Evolutionary conservation across 208 protist genomes (phyloP).

Genomic region (Leishmania arabica): DNA sequence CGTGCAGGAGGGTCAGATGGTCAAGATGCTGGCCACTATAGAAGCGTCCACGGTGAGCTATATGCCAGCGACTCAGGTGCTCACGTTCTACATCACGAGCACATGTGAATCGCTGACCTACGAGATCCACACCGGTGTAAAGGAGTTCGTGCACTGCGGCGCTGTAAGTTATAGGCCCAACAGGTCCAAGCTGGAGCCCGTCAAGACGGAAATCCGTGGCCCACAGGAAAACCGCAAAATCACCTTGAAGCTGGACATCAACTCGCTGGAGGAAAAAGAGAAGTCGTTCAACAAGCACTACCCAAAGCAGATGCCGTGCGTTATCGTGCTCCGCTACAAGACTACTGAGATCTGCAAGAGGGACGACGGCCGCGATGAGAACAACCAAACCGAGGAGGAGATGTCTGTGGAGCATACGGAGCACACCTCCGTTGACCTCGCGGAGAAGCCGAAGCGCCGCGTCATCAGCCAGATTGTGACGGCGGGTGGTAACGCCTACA

Average conservation of each 20-base stretch:
- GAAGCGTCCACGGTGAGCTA: constrained; percentile 85
- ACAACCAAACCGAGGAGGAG: constrained; percentile 40
- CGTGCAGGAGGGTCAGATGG: constrained; percentile 91
- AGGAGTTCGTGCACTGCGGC: constrained; percentile 76
- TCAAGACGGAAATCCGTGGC: constrained; percentile 65
- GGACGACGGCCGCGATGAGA: constrained; percentile 28
- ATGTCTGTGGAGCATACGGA: constrained; percentile 80
- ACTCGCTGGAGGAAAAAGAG: constrained; percentile 81
- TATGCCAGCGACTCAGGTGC: constrained; percentile 57
- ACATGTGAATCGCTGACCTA: constrained; percentile 72
- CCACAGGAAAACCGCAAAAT: constrained; percentile 78
- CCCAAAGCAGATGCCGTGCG: constrained; percentile 90
- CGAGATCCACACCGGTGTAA: constrained; percentile 92
- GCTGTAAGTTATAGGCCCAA: constrained; percentile 86
- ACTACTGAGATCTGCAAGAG: constrained; percentile 66
- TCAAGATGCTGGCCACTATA: constrained; percentile 91
- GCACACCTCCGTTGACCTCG: constrained; percentile 89
- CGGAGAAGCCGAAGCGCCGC: constrained; percentile 70
- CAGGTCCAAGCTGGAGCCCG: constrained; percentile 89
- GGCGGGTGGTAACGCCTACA: constrained; percentile 75
- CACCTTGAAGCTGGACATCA: constrained; percentile 75
- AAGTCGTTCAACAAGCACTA: constrained; percentile 89
- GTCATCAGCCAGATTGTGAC: constrained; percentile 89
- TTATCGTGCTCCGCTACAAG: constrained; percentile 87
- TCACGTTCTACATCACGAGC: constrained; percentile 84